Evolutionary conservation across 495 filamentous ascomycete species (phyloP).

Genomic region (Margaritispora aquatica): DNA sequence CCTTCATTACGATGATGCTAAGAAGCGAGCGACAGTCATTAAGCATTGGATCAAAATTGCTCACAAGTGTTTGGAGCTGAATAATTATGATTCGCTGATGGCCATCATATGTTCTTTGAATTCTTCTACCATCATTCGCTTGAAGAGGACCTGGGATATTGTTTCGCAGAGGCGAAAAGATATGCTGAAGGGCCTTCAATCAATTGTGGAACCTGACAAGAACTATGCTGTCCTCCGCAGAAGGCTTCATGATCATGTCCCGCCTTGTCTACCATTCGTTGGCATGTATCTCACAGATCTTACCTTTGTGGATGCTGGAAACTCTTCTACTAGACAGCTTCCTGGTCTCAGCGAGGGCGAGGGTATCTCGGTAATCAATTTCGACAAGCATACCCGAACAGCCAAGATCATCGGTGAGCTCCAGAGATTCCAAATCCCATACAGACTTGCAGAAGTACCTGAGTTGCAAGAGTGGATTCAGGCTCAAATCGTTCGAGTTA

Average conservation of each 20-base stretch:
- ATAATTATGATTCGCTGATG: constrained; percentile 97
- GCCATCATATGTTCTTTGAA: constrained; percentile 92
- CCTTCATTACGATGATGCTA: constrained; percentile 75
- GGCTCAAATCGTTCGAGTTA: constrained; percentile 73
- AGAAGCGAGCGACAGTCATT: constrained; percentile 84
- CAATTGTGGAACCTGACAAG: constrained; percentile 77
- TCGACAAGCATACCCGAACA: constrained; percentile 93
- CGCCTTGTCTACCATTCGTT: constrained; percentile 94
- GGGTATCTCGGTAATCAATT: constrained; percentile 83
- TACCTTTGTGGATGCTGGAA: constrained; percentile 87
- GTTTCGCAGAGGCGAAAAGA: constrained; percentile 82
- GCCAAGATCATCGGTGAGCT: constrained; percentile 93
- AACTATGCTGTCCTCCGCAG: constrained; percentile 90
- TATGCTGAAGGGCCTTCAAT: constrained; percentile 67
- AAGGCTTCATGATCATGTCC: constrained; percentile 79
- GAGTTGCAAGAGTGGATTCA: constrained; percentile 96
- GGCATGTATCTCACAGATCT: constrained; percentile 91
- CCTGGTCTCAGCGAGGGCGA: constrained; percentile 42
- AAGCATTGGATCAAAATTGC: constrained; percentile 99
- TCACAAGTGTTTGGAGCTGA: constrained; percentile 75
- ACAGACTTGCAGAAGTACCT: constrained; percentile 74
- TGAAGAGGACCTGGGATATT: constrained; percentile 89
- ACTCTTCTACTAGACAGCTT: constrained; percentile 67
- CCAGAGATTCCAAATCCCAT: constrained; percentile 95
- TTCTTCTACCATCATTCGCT: constrained; percentile 82